Evolutionary conservation across 2,329 filamentous ascomycete species (phyloP).

Genomic region (Didymella keratinophila): DNA sequence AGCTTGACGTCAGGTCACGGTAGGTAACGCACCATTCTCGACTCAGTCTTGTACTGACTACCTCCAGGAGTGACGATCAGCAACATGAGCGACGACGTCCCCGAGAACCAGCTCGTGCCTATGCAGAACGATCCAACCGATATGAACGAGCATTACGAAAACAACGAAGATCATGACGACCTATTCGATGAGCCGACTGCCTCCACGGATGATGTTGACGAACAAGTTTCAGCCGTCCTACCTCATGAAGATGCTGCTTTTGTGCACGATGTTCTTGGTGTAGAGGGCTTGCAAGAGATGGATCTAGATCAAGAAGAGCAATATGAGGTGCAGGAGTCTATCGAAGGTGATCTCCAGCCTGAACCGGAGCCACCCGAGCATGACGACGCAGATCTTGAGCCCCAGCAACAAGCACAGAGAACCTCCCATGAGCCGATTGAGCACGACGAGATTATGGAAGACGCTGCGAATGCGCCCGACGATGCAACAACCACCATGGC

Average conservation of each 20-base stretch:
- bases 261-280: not conserved
- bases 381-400: not conserved
- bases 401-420: constrained; percentile 4
- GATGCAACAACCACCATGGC: not conserved
- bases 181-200: not conserved
- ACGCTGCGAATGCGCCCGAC: not conserved
- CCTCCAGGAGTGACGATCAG: not conserved
- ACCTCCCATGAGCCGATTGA: not conserved
- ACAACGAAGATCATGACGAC: not conserved
- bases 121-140: not conserved
- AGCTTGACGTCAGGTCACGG: no score
- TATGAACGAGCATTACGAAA: not conserved
- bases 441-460: not conserved
- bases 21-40: no score
- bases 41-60: not conserved
- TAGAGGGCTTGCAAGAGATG: not conserved
- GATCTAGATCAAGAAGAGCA: not conserved
- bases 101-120: constrained; percentile 4
- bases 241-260: not conserved
- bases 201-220: not conserved
- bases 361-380: not conserved
- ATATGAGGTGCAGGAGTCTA: constrained; percentile 1
- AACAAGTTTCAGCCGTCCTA: not conserved
- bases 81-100: constrained; percentile 3
- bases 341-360: constrained; percentile 6